These are phyloP conservation scores for Penicillium sp. DNA, from an alignment of 2,329 filamentous ascomycete genomes.

Conservation along the genomic window DNA sequence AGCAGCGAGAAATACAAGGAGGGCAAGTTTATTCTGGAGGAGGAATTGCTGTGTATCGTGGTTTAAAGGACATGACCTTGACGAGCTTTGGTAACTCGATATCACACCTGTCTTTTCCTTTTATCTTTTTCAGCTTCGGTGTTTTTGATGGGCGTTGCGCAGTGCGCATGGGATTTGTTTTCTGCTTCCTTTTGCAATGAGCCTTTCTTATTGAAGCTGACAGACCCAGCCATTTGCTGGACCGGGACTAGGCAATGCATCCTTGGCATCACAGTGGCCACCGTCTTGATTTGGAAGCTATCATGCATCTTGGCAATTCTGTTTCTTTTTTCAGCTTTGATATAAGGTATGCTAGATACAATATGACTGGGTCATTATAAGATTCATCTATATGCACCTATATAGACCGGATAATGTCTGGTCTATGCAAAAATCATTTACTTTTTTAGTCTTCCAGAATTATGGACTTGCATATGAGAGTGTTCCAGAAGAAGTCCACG, in stretches of 20 bases:
- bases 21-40: conserved; percentile 94
- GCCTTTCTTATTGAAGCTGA: background rate
- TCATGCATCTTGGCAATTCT: background rate
- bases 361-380: background rate
- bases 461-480: too few relatives aligned
- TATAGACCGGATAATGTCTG: too few relatives aligned
- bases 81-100: background rate
- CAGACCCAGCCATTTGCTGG: conserved; percentile 1
- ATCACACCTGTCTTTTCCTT: background rate
- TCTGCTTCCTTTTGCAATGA: background rate
- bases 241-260: background rate
- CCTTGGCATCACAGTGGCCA: background rate
- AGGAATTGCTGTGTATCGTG: conserved; percentile 79
- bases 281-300: background rate
- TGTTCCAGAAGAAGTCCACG: too few relatives aligned
- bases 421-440: too few relatives aligned
- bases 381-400: background rate
- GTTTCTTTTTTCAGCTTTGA: background rate
- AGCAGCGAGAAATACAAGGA: conserved; percentile 95
- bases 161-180: conserved; percentile 5
- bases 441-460: too few relatives aligned
- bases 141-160: conserved; percentile 17
- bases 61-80: conserved; percentile 38
- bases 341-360: background rate
- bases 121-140: conserved; percentile 7